phyloP scores from a whole-genome alignment of 202 grass and related monocot species.

The Schoenoplectus triqueter region DNA sequence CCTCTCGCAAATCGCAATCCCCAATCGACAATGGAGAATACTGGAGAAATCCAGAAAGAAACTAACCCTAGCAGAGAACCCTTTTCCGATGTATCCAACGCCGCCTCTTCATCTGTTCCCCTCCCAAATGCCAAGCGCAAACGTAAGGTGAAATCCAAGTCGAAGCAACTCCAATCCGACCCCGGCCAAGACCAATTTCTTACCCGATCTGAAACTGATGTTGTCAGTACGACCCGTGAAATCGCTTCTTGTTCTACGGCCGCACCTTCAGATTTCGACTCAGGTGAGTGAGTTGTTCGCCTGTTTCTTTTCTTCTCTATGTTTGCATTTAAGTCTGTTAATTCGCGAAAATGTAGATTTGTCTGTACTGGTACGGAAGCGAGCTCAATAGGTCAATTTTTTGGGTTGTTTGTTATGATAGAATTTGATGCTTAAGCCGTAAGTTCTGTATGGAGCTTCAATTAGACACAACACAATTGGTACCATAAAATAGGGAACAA shows the following conservation, averaged over 20 bases:
- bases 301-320: no score
- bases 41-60: not conserved
- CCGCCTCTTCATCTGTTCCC: not conserved
- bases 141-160: not conserved
- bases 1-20: not conserved
- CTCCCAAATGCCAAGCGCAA: constrained; percentile 7
- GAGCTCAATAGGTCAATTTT: not conserved
- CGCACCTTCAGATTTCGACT: constrained; percentile 1
- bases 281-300: not conserved
- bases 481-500: not conserved
- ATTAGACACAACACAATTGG: not conserved
- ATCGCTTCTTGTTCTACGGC: constrained; percentile 1
- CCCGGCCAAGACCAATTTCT: not conserved
- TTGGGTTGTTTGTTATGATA: not conserved
- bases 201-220: not conserved
- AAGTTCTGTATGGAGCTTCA: not conserved
- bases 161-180: not conserved
- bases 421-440: not conserved
- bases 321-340: no score
- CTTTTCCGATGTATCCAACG: constrained; percentile 29
- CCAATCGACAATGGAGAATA: constrained; percentile 10
- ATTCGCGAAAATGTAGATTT: not conserved
- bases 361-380: not conserved
- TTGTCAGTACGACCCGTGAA: not conserved
- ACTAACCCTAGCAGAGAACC: constrained; percentile 20